Base-by-base conservation (phyloP, 352 stramenopile genomes). In the Globisporangium paroecandrum region DNA sequence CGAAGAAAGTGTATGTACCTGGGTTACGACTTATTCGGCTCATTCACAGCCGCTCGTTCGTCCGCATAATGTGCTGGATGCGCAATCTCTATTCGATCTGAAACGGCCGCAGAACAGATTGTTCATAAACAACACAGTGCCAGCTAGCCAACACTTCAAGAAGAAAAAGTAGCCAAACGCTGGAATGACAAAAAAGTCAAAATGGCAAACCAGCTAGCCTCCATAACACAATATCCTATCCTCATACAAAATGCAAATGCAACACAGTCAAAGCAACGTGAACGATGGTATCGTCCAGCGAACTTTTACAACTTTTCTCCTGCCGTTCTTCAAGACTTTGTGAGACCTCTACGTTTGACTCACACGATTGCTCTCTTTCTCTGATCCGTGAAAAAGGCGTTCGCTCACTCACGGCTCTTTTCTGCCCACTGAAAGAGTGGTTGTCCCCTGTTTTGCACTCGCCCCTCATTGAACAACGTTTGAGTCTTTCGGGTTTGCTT, bases 111-210 rank as follows among this genome's bases (percentile, higher is more conserved):
- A 51, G 6, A 51, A 38, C 53, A 41, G 32, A 25, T 58, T 36
- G 27, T 15, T 6, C 10, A 59, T 25, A 27, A 47, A 0, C 13
- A 47, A 15, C 32, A 9, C 32, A 9, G 32, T 12, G 2, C 29
- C 29, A 32, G 29, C 29, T 1, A 51, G 6, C 43, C 18, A 22
- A 62, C 46, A 49, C 58, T 51, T 63, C 20, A 53, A 38, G 64
- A 38, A 56, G 58, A 62, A 63, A 46, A 53, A 53, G 22, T 53
- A 34, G 34, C 36, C 58, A 63, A 63, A 34, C 32, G 29, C 53
- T 58, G 25, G 15, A 24, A 25, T 25, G 12, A 22, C 15, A 51
- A 24, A 46, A 46, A 46, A 46, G 36, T 43, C 36, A 18, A 18
- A 18, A 18, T 43, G 10, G 12, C 36, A 43, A 43, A 43, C 36